Conservation (phyloP, 495 filamentous ascomycete species). For the Aspergillus saccharolyticus region DNA sequence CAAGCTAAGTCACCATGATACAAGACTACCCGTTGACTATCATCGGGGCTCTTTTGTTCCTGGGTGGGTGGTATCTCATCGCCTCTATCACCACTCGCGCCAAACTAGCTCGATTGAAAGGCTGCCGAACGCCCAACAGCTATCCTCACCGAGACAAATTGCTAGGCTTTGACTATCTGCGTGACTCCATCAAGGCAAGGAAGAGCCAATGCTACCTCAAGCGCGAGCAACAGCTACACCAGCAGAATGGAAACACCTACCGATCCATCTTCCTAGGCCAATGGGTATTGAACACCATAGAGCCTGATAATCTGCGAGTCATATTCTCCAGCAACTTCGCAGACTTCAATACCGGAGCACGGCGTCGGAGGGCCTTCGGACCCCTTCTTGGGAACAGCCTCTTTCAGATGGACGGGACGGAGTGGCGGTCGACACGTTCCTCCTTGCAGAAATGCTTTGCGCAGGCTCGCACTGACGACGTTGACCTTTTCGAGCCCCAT, state of each 20-base stretch:
- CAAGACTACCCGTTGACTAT: background rate
- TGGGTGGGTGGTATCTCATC: background rate
- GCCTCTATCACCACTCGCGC: background rate
- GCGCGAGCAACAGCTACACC: background rate
- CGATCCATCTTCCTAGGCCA: background rate
- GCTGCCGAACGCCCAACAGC: background rate
- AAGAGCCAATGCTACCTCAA: background rate
- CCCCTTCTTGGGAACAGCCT: background rate
- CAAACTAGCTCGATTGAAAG: background rate
- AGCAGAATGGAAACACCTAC: background rate
- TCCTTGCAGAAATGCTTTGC: background rate
- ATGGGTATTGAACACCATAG: background rate
- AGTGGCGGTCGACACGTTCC: background rate
- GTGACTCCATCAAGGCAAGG: background rate
- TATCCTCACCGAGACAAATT: background rate
- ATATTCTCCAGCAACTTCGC: background rate
- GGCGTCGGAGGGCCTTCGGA: background rate
- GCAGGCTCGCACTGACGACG: background rate
- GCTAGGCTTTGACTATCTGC: background rate
- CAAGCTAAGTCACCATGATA: background rate
- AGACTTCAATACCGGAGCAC: background rate
- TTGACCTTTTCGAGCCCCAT: background rate
- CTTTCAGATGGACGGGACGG: background rate
- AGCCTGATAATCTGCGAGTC: background rate
- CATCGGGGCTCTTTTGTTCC: background rate